Evolutionary conservation across 2,329 filamentous ascomycete genomes (phyloP), one percentile per base, ranked within the genome.

Genomic region (Hypoxylon rubiginosum): DNA sequence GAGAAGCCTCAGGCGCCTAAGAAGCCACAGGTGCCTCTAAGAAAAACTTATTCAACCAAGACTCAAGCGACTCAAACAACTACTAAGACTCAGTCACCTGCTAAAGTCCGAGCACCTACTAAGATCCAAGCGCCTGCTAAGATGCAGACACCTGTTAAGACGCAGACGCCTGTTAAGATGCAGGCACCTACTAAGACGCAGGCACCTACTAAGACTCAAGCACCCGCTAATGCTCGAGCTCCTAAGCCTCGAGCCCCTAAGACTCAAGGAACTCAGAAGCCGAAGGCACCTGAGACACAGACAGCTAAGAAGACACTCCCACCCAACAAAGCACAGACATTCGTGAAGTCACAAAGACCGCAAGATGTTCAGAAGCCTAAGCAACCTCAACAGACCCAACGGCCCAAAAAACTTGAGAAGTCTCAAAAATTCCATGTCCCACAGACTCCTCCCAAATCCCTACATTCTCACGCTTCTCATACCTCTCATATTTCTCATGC

Each of bases 361-460:
- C 52, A 45, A 6, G 9, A 15, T 24, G 32, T 21, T 32, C 28
- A 48, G 11, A 41, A 41, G 28, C 30, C 43, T 36, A 30, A 55
- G 30, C 58, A 49, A 32, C 17, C 48, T 13, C 30, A 50, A 6
- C 46, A 19, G 19, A n/a, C 34, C 4, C 19, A 52, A 13, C 50
- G 56, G 51, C 19, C 50, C 39, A 55, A 63, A 57, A 41, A 66
- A 50, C 55, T 61, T 53, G 59, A 57, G 53, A 50, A 53, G 17
- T 39, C 41, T 7, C 30, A 53, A 8, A 28, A 6, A 41, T 19
- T 32, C 15, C 46, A 34, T 3, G 26, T 48, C 43, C 30, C 46
- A n/a, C 17, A 59, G 9, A 3, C 39, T 19, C 4, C 9, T 19
- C 39, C 8, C n/a, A 36, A 51, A 43, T 52, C 30, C 51, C 46